phyloP scores from a whole-genome alignment of 495 filamentous ascomycete species.

The Penicillium longicatenatum region DNA sequence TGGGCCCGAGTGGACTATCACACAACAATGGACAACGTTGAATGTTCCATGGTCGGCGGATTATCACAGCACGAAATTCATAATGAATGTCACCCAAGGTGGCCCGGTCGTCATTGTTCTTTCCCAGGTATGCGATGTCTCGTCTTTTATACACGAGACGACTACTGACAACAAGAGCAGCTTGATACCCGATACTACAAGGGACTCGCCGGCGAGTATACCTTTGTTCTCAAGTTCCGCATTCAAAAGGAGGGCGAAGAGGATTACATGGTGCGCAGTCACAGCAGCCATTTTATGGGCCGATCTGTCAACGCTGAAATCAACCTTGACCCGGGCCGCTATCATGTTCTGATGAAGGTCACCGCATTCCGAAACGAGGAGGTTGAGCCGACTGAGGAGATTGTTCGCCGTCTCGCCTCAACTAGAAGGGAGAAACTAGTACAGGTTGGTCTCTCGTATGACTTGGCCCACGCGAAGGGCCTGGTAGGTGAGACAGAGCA shows the following conservation, averaged over 20 bases:
- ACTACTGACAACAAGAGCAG: conserved; percentile 26
- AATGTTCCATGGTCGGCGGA: conserved; percentile 84
- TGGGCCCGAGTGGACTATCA: conserved; percentile 77
- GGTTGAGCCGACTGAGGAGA: conserved; percentile 62
- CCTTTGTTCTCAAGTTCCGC: conserved; percentile 76
- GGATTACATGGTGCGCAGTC: conserved; percentile 83
- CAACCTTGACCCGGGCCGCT: conserved; percentile 78
- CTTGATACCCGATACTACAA: conserved; percentile 85
- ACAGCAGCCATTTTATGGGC: conserved; percentile 66
- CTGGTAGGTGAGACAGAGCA: conserved; percentile 64
- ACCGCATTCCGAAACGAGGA: conserved; percentile 61
- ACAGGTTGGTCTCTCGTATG: conserved; percentile 78
- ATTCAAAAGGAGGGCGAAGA: conserved; percentile 78
- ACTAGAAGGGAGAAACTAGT: conserved; percentile 77
- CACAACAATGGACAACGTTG: conserved; percentile 82
- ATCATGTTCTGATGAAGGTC: conserved; percentile 77
- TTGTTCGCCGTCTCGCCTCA: conserved; percentile 63
- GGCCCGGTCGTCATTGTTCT: conserved; percentile 79
- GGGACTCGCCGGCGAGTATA: conserved; percentile 81
- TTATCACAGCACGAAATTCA: conserved; percentile 83
- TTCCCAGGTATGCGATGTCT: conserved; percentile 53
- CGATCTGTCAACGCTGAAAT: conserved; percentile 84
- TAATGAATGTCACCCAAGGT: conserved; percentile 63
- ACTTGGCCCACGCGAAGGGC: conserved; percentile 80
- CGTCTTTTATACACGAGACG: not conserved